These are phyloP conservation scores for Floccularia luteovirens DNA, from an alignment of 768 basidiomycete species.

Conservation along the genomic window DNA sequence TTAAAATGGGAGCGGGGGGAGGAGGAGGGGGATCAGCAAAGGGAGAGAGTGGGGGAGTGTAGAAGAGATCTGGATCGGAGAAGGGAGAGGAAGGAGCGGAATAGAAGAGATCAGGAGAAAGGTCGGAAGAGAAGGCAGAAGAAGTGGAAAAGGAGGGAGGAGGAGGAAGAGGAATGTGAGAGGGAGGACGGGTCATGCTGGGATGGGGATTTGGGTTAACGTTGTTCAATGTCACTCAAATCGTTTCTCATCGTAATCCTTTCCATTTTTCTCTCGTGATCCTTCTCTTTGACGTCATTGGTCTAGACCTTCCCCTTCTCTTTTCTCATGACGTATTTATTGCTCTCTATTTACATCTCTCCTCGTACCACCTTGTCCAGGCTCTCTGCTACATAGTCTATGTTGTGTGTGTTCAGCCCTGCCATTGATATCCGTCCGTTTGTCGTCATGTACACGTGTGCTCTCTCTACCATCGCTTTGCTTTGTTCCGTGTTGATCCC, in stretches of 20 bases:
- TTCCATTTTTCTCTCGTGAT: neutral
- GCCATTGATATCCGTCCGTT: constrained; percentile 96
- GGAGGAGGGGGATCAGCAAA: constrained; percentile 19
- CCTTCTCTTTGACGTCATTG: constrained; percentile 26
- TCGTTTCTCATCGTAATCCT: constrained; percentile 1
- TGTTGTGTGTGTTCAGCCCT: constrained; percentile 74
- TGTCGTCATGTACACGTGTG: constrained; percentile 77
- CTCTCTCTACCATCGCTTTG: constrained; percentile 58
- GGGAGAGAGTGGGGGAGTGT: constrained; percentile 31
- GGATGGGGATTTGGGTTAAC: neutral
- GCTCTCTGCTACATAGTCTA: constrained; percentile 65
- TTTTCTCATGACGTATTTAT: neutral
- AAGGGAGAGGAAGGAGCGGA: constrained; percentile 42
- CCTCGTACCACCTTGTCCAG: constrained; percentile 58
- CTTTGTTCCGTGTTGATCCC: constrained; percentile 66
- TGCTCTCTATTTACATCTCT: constrained; percentile 14
- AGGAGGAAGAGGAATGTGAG: constrained; percentile 27
- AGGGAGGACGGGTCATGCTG: constrained; percentile 8
- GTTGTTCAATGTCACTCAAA: neutral
- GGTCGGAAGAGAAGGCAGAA: constrained; percentile 22
- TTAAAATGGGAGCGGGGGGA: constrained; percentile 10
- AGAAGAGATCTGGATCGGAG: constrained; percentile 20
- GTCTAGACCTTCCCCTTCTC: constrained; percentile 7
- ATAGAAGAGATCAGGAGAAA: constrained; percentile 26
- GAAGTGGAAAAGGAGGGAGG: constrained; percentile 20